Base-by-base conservation (phyloP, 2,329 filamentous ascomycete genomes). In the Colletotrichum nymphaeae region DNA sequence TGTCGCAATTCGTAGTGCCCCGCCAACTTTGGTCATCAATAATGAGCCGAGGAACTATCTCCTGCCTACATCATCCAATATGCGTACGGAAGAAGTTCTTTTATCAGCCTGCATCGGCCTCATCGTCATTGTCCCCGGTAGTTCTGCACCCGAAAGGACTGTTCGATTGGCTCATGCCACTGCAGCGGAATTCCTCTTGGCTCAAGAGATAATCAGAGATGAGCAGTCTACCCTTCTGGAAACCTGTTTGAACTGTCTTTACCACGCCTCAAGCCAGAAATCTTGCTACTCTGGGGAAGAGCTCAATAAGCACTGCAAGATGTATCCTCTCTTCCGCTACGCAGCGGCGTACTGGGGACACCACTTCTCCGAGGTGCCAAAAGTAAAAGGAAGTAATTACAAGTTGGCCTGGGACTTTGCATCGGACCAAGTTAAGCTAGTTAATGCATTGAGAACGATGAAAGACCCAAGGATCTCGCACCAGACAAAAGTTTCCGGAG, bases 321-420 rank as follows among this genome's bases (percentile, higher is more conserved):
- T 58, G 16, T 71, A 71, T 16, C 63, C 68, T 28, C 28, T 71
- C n/a, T 37, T 59, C 42, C n/a, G 22, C 12, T 71, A 71, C 28
- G 63, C 68, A 30, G 68, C 68, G 5, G 28, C 58, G 5, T 32
- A 58, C 16, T 71, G 68, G 63, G 68, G 63, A 2, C 4, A 16
- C 7, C 68, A 71, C 16, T 12, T 71, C 12, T 35, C 32, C 16
- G 32, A 58, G 42, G 11, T 52, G 24, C 26, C 59, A 7, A 26
- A 24, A 3, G 7, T n/a, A 5, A 57, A 26, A 19, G 59, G 59
- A 3, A 52, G 46, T 3, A 59, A 56, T 4, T 63, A 63, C 26
- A 69, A 35, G 35, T 24, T 69, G 28, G 67, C 67, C 12, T 63
- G 67, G 67, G 32, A 16, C 5, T 57, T 63, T n/a, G 59, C 49